Conservation (phyloP, 805 yeast species). For the Metschnikowia lochheadii region DNA sequence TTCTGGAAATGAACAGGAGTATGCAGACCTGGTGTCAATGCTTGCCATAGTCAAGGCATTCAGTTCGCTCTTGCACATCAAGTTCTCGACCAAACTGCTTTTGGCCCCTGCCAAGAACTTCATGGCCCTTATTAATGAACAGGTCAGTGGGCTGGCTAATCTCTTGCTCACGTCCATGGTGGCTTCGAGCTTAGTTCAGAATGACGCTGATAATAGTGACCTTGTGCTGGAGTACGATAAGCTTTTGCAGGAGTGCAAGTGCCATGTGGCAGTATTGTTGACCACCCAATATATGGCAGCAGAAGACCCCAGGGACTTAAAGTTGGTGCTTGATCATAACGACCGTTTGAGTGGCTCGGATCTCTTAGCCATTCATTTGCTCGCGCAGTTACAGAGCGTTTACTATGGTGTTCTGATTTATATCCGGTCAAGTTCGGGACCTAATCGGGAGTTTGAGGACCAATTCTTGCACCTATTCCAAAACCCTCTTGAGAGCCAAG, state of each 20-base stretch:
- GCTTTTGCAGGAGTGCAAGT: conserved; percentile 24
- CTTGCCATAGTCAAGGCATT: conserved; percentile 33
- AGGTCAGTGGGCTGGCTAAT: conserved; percentile 23
- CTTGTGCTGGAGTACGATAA: conserved; percentile 21
- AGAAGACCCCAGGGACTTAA: conserved; percentile 18
- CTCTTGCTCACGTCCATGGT: conserved; percentile 25
- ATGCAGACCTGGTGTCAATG: conserved; percentile 29
- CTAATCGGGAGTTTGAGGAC: conserved; percentile 14
- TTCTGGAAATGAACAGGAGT: conserved; percentile 22
- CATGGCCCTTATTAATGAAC: conserved; percentile 30
- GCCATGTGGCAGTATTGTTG: conserved; percentile 33
- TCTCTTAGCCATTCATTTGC: conserved; percentile 28
- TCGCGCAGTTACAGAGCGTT: conserved; percentile 18
- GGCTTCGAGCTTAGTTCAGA: conserved; percentile 8
- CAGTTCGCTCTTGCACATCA: conserved; percentile 28
- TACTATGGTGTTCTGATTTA: conserved; percentile 7
- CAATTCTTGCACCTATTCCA: conserved; percentile 12
- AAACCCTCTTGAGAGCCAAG: no score
- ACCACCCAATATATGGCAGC: conserved; percentile 4
- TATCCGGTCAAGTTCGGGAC: conserved; percentile 12
- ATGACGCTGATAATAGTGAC: conserved; percentile 14
- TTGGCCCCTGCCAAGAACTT: conserved; percentile 30
- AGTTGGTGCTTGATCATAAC: conserved; percentile 29
- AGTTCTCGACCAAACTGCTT: conserved; percentile 26
- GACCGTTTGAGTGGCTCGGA: conserved; percentile 33